These are phyloP conservation scores for Petunia axillaris DNA, from an alignment of 257 asterid species.

Conservation along the genomic window DNA sequence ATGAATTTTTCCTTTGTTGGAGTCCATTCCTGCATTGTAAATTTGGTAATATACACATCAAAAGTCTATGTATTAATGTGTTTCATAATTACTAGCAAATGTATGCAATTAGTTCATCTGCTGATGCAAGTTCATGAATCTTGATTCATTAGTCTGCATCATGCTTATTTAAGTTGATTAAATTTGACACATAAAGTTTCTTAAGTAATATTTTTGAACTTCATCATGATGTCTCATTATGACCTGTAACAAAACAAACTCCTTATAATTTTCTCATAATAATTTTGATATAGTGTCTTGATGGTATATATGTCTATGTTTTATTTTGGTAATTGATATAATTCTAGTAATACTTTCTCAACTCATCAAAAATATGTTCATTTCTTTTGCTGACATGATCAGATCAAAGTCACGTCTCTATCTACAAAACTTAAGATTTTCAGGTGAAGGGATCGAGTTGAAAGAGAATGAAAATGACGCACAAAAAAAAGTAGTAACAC, in stretches of 20 bases:
- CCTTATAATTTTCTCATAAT: no score
- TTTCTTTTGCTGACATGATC: neutral
- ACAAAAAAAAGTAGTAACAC: neutral
- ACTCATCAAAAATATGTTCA: neutral
- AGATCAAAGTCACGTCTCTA: neutral
- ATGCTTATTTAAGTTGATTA: no score
- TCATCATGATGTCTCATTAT: no score
- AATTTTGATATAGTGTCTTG: neutral
- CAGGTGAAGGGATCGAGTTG: no score
- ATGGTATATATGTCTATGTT: neutral
- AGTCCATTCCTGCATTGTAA: slow-evolving; percentile 54
- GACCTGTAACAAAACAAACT: no score
- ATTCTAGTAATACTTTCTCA: neutral
- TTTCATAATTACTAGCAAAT: neutral
- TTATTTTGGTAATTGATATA: neutral
- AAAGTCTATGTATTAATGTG: no score
- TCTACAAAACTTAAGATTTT: neutral
- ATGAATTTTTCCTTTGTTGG: slow-evolving; percentile 70
- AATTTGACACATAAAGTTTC: no score
- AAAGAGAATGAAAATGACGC: neutral
- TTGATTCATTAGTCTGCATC: no score
- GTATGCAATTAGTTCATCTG: neutral
- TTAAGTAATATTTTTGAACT: no score
- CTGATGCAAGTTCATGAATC: no score
- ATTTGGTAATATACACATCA: neutral